phyloP scores from a whole-genome alignment of 371 early-diverging fungal genomes.

The Rhizopus sp. region DNA sequence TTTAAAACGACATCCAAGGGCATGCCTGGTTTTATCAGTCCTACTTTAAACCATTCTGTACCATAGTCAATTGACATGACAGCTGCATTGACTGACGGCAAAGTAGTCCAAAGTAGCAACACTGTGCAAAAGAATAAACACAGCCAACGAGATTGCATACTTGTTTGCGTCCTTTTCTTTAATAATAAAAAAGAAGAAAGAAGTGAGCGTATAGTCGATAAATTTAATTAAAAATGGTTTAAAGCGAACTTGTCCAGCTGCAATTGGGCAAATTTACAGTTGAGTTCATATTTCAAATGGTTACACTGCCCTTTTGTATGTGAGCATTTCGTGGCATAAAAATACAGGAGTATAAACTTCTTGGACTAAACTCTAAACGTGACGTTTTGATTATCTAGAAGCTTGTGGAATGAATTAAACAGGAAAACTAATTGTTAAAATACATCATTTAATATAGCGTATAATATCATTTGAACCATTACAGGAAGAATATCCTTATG shows the following conservation, averaged over 20 bases:
- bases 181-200: not conserved
- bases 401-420: too few species aligned
- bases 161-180: not conserved
- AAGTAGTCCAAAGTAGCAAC: slow-evolving; percentile 14
- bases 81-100: slow-evolving; percentile 48
- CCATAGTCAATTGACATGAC: slow-evolving; percentile 97
- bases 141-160: slow-evolving; percentile 29
- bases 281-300: not conserved
- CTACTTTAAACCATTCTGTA: slow-evolving; percentile 95
- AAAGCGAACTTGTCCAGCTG: slow-evolving; percentile 25
- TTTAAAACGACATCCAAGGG: slow-evolving; percentile 94
- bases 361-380: too few species aligned
- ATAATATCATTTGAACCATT: too few species aligned
- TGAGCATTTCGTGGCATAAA: too few species aligned
- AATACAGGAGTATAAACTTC: too few species aligned
- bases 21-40: slow-evolving; percentile 88
- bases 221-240: slow-evolving; percentile 5
- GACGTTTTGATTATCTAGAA: too few species aligned
- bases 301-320: too few species aligned
- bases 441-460: too few species aligned
- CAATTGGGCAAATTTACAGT: slow-evolving; percentile 21
- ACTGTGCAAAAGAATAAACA: slow-evolving; percentile 23
- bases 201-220: not conserved
- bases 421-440: too few species aligned
- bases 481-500: too few species aligned